Percentiles rank a stretch among this genome's conserved stretches.
phyloP scores from a whole-genome alignment of 2,329 filamentous ascomycete genomes.

The Apiospora phragmitis region DNA sequence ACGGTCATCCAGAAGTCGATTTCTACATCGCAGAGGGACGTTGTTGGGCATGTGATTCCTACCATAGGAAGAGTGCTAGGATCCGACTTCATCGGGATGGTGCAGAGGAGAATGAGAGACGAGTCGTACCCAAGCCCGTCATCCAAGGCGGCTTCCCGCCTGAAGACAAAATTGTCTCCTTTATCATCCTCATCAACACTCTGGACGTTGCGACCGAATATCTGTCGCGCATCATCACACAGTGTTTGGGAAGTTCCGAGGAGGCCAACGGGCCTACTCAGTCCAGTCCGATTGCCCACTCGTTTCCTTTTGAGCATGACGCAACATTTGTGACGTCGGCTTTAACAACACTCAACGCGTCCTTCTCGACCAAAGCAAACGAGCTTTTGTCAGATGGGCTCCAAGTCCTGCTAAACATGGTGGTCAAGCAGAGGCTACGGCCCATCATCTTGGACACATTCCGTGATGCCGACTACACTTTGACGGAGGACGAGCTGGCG shows the following conservation, averaged over 20 bases:
- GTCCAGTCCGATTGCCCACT: conserved; percentile 53
- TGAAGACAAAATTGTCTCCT: conserved; percentile 84
- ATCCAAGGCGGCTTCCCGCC: conserved; percentile 81
- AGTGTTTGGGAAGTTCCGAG: conserved; percentile 55
- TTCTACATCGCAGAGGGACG: conserved; percentile 78
- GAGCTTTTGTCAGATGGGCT: conserved; percentile 85
- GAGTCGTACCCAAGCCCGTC: conserved; percentile 81
- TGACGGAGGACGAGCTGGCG: conserved; percentile 61
- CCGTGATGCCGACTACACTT: conserved; percentile 84
- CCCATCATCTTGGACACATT: conserved; percentile 87
- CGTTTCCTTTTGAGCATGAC: conserved; percentile 82
- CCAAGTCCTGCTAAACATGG: conserved; percentile 81
- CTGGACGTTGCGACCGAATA: conserved; percentile 92
- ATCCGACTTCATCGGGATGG: conserved; percentile 93
- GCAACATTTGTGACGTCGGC: conserved; percentile 66
- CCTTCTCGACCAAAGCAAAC: conserved; percentile 74
- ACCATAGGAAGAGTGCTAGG: conserved; percentile 78
- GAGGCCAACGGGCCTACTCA: conserved; percentile 35
- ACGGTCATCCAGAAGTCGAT: conserved; percentile 85
- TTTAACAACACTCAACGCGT: conserved; percentile 67
- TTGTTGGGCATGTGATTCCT: conserved; percentile 77
- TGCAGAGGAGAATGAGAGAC: conserved; percentile 96
- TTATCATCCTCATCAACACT: conserved; percentile 93
- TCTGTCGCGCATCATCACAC: conserved; percentile 78
- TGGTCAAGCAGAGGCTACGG: conserved; percentile 81